Percentiles rank a stretch among this genome's conserved stretches.
These are phyloP conservation scores for Hymenoscyphus albidus DNA, from an alignment of 2,329 filamentous ascomycete genomes.

Conservation along the genomic window DNA sequence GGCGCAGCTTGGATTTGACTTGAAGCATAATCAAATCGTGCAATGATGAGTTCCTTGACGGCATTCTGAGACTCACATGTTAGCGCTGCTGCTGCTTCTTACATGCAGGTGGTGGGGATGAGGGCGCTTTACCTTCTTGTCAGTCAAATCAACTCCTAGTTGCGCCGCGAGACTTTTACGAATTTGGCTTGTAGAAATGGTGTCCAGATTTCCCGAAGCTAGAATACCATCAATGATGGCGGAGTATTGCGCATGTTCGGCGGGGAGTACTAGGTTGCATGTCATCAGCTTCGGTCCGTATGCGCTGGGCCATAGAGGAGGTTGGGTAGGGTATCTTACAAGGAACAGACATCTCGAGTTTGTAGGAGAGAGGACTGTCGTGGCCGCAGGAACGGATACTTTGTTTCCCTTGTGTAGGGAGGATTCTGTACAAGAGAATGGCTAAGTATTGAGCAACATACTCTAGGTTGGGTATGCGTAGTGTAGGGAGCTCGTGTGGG, in stretches of 20 bases:
- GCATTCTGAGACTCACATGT: conserved; percentile 38
- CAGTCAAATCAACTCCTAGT: conserved; percentile 35
- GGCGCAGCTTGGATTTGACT: conserved; percentile 7
- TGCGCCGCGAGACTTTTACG: conserved; percentile 34
- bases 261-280: conserved; percentile 26
- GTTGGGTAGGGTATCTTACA: background rate
- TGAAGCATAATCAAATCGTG: conserved; percentile 49
- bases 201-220: conserved; percentile 35
- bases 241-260: conserved; percentile 34
- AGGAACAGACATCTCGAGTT: conserved; percentile 4
- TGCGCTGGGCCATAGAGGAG: background rate
- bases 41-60: conserved; percentile 51
- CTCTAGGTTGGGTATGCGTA: background rate
- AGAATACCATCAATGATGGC: conserved; percentile 40
- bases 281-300: conserved; percentile 1
- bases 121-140: conserved; percentile 36
- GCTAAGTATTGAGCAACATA: background rate
- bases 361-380: background rate
- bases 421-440: background rate
- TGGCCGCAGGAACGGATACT: background rate
- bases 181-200: conserved; percentile 39
- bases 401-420: background rate
- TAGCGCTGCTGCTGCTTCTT: conserved; percentile 8
- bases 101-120: background rate
- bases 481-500: background rate